Evolutionary conservation across 805 yeast species (phyloP).

Genomic region (Debaryomyces tyrocola): DNA sequence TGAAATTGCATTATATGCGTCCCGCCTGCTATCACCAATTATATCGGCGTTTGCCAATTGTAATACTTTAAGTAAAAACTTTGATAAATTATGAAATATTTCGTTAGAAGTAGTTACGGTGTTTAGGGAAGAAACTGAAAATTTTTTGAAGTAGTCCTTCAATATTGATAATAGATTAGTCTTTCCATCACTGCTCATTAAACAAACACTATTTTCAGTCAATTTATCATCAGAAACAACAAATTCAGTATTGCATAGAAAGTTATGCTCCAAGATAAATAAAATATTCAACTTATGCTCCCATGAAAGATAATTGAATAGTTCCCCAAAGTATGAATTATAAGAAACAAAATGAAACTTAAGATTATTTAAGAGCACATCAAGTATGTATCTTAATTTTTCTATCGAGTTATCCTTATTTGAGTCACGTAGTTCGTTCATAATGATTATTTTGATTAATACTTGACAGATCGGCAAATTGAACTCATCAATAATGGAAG

Average conservation of each 20-base stretch:
- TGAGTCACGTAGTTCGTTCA: conserved; percentile 11
- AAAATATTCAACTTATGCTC: conserved; percentile 26
- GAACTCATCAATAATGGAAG: conserved; percentile 28
- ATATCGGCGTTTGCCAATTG: conserved; percentile 11
- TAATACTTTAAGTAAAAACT: conserved; percentile 21
- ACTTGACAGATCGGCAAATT: conserved; percentile 34
- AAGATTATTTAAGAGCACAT: conserved; percentile 16
- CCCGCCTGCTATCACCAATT: conserved; percentile 3
- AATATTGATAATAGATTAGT: conserved; percentile 35
- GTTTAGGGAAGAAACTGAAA: conserved; percentile 36
- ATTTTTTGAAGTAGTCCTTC: conserved; percentile 47
- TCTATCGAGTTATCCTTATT: conserved; percentile 8
- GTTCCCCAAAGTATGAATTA: conserved; percentile 42
- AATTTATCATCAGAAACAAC: background rate
- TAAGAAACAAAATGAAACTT: conserved; percentile 25
- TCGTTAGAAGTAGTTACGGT: conserved; percentile 17
- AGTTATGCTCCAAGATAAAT: conserved; percentile 25
- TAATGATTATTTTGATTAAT: conserved; percentile 20
- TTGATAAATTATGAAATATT: conserved; percentile 22
- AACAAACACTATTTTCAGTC: conserved; percentile 1
- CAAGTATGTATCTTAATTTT: conserved; percentile 13
- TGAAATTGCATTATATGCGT: conserved; percentile 36
- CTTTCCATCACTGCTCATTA: conserved; percentile 2
- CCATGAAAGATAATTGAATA: conserved; percentile 33
- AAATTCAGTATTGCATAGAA: conserved; percentile 20